These are phyloP conservation scores for Cyberlindnera galapagoensis DNA, from an alignment of 805 yeast genomes.

Conservation along the genomic window DNA sequence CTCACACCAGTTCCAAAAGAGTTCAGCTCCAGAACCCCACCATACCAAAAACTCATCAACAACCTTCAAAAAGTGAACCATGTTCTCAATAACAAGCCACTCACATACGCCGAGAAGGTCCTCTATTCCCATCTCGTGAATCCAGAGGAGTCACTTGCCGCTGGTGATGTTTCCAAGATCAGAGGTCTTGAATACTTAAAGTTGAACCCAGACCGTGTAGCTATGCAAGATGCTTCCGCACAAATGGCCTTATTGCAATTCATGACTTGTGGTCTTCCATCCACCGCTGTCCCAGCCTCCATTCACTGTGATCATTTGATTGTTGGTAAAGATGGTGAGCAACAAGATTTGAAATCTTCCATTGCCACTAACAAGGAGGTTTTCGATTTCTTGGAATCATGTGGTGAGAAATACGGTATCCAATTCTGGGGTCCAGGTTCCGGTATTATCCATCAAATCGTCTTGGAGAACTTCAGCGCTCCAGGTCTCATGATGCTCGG, in stretches of 20 bases:
- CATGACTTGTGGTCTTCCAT: constrained; percentile 90
- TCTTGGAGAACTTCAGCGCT: constrained; percentile 90
- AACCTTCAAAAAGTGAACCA: constrained; percentile 59
- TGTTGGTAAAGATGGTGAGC: constrained; percentile 93
- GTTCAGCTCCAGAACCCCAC: constrained; percentile 72
- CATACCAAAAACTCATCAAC: constrained; percentile 67
- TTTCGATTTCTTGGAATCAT: constrained; percentile 86
- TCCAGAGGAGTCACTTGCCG: constrained; percentile 75
- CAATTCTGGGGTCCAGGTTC: constrained; percentile 99
- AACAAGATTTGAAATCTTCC: constrained; percentile 72
- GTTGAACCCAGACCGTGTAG: constrained; percentile 94
- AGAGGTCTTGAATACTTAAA: constrained; percentile 90
- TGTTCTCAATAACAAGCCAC: constrained; percentile 63
- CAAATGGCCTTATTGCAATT: constrained; percentile 98
- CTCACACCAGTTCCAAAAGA: constrained; percentile 42
- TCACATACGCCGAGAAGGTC: constrained; percentile 92
- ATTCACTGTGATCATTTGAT: constrained; percentile 98
- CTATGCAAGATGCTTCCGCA: constrained; percentile 99
- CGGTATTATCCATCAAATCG: constrained; percentile 97
- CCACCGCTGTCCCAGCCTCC: constrained; percentile 88
- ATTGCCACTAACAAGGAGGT: constrained; percentile 88
- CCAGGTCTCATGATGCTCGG: constrained; percentile 98
- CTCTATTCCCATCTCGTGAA: constrained; percentile 86
- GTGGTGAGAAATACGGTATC: constrained; percentile 92
- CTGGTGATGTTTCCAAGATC: constrained; percentile 43